phyloP scores from a whole-genome alignment of 2,329 filamentous ascomycete species.

The Beauveria brongniartii region DNA sequence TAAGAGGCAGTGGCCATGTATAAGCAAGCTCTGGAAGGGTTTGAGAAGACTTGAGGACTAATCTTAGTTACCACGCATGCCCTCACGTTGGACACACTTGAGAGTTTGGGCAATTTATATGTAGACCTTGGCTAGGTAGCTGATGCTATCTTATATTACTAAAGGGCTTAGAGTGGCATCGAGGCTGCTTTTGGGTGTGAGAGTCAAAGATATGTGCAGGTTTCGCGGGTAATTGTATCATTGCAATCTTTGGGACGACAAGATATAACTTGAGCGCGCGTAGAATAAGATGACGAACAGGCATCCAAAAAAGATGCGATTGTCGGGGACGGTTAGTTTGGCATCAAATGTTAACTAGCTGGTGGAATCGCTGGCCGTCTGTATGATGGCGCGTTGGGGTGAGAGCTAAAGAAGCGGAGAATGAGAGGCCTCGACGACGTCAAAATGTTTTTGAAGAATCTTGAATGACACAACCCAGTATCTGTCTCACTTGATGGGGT shows the following conservation, averaged over 20 bases:
- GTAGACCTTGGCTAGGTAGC: neutral
- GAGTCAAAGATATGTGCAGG: neutral
- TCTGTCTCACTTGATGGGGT: too few relatives aligned
- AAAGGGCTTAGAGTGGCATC: neutral
- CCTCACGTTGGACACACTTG: neutral
- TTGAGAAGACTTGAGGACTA: neutral
- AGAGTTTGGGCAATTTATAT: neutral
- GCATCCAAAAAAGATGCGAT: neutral
- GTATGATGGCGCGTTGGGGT: too few relatives aligned
- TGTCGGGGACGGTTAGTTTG: neutral
- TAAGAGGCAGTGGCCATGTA: neutral
- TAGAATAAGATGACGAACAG: neutral
- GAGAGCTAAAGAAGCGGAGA: too few relatives aligned
- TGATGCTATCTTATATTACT: neutral
- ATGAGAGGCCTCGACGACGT: too few relatives aligned
- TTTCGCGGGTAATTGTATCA: neutral
- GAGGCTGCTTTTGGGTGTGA: neutral
- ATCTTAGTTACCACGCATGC: neutral
- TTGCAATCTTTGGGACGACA: neutral
- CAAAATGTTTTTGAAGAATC: too few relatives aligned
- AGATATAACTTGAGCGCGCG: neutral
- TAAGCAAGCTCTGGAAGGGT: neutral
- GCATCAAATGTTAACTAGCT: neutral
- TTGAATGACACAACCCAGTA: too few relatives aligned
- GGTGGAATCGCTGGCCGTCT: too few relatives aligned